Evolutionary conservation across 495 filamentous ascomycete species (phyloP), one percentile per base, ranked within the genome.

Genomic region (Choiromyces venosus): DNA sequence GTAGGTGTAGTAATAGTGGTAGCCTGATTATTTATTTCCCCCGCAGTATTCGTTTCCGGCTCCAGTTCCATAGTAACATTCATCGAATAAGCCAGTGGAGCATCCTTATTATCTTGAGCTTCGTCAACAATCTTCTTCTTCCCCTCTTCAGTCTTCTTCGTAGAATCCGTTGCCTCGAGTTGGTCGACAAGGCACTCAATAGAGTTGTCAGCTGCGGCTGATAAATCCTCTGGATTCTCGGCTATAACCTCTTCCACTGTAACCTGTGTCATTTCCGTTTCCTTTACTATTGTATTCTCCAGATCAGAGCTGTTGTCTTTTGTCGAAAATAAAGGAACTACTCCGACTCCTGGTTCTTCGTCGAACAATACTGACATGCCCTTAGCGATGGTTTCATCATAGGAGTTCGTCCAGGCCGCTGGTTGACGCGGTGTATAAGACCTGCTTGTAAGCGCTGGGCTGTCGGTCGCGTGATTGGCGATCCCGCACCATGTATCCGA

Each of bases 351-450:
- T 61, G 76, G 74, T 66, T 66, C 64, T 77, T 77, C 75, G 56
- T 77, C 75, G 70, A 77, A 77, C 69, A 76, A 69, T 68, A 77
- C 44, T 68, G 73, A 73, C 71, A 75, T 73, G 72, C 75, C 74
- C 37, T 77, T 70, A 42, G 75, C 74, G 74, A 77, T 77, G 69
- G 76, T 74, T 67, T 77, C 75, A 70, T 77, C 75, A 40, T 69
- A 67, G 69, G 75, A 74, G 74, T 77, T 69, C 69, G 75, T 77
- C 67, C 77, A 67, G 69, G 76, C 76, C 66, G 70, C 46, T 37
- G 75, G 75, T 74, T 78, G 76, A 39, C 68, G 76, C 68, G 76
- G 76, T 67, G 71, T 78, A 78, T 78, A 78, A 77, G 76, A 78
- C 71, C 65, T 67, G 42, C 65, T 74, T 40, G 76, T 78, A 78